Evolutionary conservation across 768 basidiomycete species (phyloP), one percentile per base, ranked within the genome.

Genomic region (Crucibulum laeve): DNA sequence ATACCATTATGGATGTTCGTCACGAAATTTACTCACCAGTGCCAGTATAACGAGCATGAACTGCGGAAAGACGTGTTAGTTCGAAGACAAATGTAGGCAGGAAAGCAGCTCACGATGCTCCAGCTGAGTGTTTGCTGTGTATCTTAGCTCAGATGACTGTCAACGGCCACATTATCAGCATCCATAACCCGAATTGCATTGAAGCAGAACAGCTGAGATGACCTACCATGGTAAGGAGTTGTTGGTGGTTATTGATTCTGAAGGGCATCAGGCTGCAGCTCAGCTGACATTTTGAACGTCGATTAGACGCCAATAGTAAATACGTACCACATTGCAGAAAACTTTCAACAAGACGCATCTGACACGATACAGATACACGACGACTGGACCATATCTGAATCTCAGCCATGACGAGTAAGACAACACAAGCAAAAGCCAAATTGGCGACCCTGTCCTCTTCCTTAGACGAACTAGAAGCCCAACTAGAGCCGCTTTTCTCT

Each of bases 41-140:
- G 33, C 95, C 95, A 19, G 91, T 92, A 60, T 96, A 96, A 44
- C 94, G 80, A 54, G 94, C 91, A 61, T 97, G 94, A 50, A 97
- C 93, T 96, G 50, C 18, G 35, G 46, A 24, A 44, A 37, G 46
- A 48, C 48, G 53, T 38, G 47, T 50, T 34, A 48, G 25, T 40
- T 45, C 25, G 25, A 6, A 15, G 10, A 32, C 23, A 15, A 11
- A 5, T 21, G 5, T 14, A 21, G 32, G 24, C 7, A 25, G 36
- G 39, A 21, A 43, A 42, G 18, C 21, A 14, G 76, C 91, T 63
- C 56, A 95, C 94, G 69, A 65, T 96, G 93, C 63, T 96, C 92
- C 21, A 94, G 67, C 63, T 98, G 94, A 10, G 94, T 94, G 61
- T 95, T 98, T 13, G 91, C 92, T 0, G 94, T 97, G 59, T 97